Base-by-base conservation (phyloP, 805 yeast species). In the Kodamaea sagamina region DNA sequence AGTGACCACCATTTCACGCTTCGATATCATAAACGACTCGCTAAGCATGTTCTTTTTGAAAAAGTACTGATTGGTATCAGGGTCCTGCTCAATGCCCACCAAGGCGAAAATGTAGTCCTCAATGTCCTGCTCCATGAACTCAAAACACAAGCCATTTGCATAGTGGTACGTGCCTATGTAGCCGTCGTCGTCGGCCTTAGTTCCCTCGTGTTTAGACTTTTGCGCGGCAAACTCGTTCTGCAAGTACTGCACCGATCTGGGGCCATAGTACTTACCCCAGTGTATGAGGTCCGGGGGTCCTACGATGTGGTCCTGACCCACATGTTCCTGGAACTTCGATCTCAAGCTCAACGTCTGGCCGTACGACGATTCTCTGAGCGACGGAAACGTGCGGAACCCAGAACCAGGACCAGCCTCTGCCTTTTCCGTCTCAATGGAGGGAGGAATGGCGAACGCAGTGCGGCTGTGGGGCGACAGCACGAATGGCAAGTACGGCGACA, bases 241-340 rank as follows among this genome's bases (percentile, higher is more conserved):
- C 24, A 50, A 45, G 46, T 55, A 66, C 22, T 50, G 55, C 6
- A 59, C 50, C 11, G 65, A 57, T 26, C 61, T 49, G 8, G 61
- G 49, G 2, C 73, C 72, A 36, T 48, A 58, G 49, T 65, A 62
- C 22, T 58, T 54, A 18, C 70, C 73, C 59, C 63, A 62, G 48
- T 70, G 74, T 9, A 67, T 41, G 44, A 70, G 57, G 47, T 70
- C 73, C 9, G 70, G 64, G 1, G 72, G 69, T 1, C 75, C 75
- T 4, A 47, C 18, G 6, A 48, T 43, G 17, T 46, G 18, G 3
- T 48, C 52, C 4, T 49, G 16, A 9, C 48, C 52, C 9, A 47
- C 27, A 0, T 36, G 27, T 18, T 48, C 60, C 26, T 59, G 59
- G n/a, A 55, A 49, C 39, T 46, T 47, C 8, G 62, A 32, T 13